Percentiles rank a stretch among this genome's conserved stretches.
These are phyloP conservation scores for Fusarium proliferatum DNA, from an alignment of 2,329 filamentous ascomycete species.

Conservation along the genomic window DNA sequence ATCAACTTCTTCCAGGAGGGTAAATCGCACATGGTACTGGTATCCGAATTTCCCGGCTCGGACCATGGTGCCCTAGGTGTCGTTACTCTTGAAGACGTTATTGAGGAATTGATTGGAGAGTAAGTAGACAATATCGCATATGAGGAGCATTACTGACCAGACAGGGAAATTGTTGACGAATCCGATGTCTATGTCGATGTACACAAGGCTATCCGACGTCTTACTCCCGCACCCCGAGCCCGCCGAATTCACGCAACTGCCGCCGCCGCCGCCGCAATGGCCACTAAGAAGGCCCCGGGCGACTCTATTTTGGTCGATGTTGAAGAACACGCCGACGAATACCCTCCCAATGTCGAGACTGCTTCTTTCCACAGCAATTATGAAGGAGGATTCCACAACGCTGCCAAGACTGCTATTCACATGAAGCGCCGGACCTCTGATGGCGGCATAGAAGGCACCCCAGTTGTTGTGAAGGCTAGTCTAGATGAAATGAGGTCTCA, in stretches of 20 bases:
- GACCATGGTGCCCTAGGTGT: constrained; percentile 91
- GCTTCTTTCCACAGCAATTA: constrained; percentile 55
- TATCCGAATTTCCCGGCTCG: constrained; percentile 90
- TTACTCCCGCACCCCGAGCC: constrained; percentile 84
- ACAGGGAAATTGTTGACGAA: constrained; percentile 96
- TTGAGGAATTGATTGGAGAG: constrained; percentile 98
- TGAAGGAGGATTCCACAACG: constrained; percentile 54
- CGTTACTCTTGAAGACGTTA: constrained; percentile 96
- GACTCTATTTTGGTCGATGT: constrained; percentile 52
- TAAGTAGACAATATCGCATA: constrained; percentile 59
- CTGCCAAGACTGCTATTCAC: constrained; percentile 66
- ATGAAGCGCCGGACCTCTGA: constrained; percentile 71
- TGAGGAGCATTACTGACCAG: constrained; percentile 25
- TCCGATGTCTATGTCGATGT: constrained; percentile 98
- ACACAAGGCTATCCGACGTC: constrained; percentile 94
- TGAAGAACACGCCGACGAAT: constrained; percentile 54
- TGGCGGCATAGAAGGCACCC: constrained; percentile 59
- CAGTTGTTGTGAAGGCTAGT: constrained; percentile 68
- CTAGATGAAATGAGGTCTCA: constrained; percentile 72
- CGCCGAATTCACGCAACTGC: constrained; percentile 60
- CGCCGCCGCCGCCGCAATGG: constrained; percentile 46
- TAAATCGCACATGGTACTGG: constrained; percentile 98
- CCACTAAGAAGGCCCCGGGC: constrained; percentile 48
- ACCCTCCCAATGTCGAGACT: constrained; percentile 40
- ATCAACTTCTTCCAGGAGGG: constrained; percentile 99